A percentile compares a stretch with the other conserved stretches of the same genome.
These are phyloP conservation scores for Solanum chiquidenum DNA, from an alignment of 257 asterid genomes.

Conservation along the genomic window DNA sequence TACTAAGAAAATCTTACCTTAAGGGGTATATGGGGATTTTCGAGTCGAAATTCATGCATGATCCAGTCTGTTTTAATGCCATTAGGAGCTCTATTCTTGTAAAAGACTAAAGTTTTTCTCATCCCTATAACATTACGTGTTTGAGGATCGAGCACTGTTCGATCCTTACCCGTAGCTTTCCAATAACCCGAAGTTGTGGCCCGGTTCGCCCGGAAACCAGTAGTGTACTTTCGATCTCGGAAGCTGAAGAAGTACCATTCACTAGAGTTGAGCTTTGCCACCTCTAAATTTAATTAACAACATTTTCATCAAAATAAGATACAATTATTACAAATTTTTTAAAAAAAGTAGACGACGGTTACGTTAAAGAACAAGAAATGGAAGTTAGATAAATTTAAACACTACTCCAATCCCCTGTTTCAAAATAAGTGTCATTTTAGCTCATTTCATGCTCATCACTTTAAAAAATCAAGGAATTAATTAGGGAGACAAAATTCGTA, in stretches of 20 bases:
- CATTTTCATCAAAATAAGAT: background rate
- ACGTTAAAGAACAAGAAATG: background rate
- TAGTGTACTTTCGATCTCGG: constrained; percentile 53
- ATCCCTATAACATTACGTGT: constrained; percentile 31
- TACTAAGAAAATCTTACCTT: constrained; percentile 14
- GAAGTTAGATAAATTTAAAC: background rate
- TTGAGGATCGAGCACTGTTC: constrained; percentile 30
- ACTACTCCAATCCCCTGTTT: background rate
- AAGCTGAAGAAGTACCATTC: constrained; percentile 75
- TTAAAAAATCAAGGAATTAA: too few species aligned
- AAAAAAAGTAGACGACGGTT: background rate
- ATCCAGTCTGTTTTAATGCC: constrained; percentile 63
- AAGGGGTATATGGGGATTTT: constrained; percentile 48
- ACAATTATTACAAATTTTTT: background rate
- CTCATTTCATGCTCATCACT: background rate
- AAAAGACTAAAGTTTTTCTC: constrained; percentile 66
- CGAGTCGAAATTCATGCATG: constrained; percentile 67
- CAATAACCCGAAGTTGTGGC: constrained; percentile 56
- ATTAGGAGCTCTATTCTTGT: constrained; percentile 62
- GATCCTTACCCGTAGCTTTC: constrained; percentile 72
- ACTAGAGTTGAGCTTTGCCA: constrained; percentile 47
- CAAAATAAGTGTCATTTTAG: background rate
- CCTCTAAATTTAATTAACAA: constrained; percentile 14
- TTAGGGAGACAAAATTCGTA: background rate
- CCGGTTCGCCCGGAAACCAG: constrained; percentile 47